phyloP scores from a whole-genome alignment of 2,329 filamentous ascomycete genomes.

The Blastomyces percursus region DNA sequence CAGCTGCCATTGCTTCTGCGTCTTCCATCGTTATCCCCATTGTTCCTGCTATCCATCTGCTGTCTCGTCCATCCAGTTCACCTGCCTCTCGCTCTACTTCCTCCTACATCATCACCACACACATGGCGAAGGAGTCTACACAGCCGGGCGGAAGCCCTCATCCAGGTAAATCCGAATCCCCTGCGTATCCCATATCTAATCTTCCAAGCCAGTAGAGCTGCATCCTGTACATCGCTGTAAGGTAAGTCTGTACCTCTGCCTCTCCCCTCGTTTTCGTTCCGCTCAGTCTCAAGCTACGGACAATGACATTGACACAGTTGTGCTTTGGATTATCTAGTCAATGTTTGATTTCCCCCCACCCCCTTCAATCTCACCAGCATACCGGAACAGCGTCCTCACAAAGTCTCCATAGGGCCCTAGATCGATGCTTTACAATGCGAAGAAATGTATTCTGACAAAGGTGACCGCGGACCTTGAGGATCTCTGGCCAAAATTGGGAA shows the following conservation, averaged over 20 bases:
- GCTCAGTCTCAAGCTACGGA: neutral
- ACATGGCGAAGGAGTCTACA: conserved; percentile 4
- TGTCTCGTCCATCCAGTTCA: neutral
- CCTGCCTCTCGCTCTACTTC: neutral
- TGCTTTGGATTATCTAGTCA: neutral
- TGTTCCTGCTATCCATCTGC: neutral
- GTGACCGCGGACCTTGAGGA: neutral
- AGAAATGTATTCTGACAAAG: conserved; percentile 5
- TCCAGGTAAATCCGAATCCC: neutral
- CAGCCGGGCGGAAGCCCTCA: conserved; percentile 1
- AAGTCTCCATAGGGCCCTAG: neutral
- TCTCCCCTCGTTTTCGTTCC: neutral
- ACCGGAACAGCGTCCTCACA: neutral
- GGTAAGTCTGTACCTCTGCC: neutral
- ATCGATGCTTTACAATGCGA: neutral
- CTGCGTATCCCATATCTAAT: neutral
- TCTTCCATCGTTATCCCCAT: neutral
- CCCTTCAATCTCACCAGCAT: neutral
- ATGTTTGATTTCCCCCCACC: neutral
- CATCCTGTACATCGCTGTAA: neutral
- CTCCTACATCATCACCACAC: neutral
- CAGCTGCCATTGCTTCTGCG: neutral
- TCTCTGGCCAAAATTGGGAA: neutral
- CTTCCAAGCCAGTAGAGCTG: neutral
- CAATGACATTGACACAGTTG: conserved; percentile 3